Conservation (phyloP, 208 protist genomes). For the Trypanosoma conorhini region DNA sequence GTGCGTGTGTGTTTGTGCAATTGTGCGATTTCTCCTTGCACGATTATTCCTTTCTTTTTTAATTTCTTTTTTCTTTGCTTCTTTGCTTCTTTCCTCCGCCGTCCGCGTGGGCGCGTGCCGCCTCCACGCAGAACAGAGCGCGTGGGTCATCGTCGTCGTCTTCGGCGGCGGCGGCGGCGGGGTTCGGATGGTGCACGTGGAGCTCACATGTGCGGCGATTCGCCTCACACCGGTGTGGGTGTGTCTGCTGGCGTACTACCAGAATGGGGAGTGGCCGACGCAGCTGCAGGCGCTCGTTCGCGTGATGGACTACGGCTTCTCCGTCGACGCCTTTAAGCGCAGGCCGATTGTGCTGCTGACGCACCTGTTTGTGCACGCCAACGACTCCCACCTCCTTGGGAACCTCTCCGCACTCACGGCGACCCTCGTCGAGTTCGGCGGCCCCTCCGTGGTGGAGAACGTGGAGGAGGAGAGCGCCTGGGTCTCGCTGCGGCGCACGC, state of each 20-base stretch:
- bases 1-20: too few species aligned
- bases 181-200: neutral
- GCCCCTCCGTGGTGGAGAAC: constrained; percentile 20
- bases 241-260: constrained; percentile 54
- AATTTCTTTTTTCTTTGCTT: too few species aligned
- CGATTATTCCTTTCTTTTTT: too few species aligned
- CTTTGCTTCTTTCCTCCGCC: too few species aligned
- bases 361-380: constrained; percentile 66
- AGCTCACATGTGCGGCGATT: constrained; percentile 36
- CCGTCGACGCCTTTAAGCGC: constrained; percentile 30
- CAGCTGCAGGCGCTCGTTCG: constrained; percentile 37
- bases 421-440: constrained; percentile 59
- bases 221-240: constrained; percentile 52
- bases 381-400: constrained; percentile 42
- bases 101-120: too few species aligned
- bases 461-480: constrained; percentile 25
- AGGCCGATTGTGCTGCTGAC: constrained; percentile 41
- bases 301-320: constrained; percentile 53
- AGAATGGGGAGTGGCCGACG: constrained; percentile 43
- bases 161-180: too few species aligned
- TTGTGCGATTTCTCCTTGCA: too few species aligned
- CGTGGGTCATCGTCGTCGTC: too few species aligned
- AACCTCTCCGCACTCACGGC: constrained; percentile 49
- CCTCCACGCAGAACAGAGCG: too few species aligned
- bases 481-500: constrained; percentile 19